A percentile compares a stretch with the other conserved stretches of the same genome.
Conservation (phyloP, 2,329 filamentous ascomycete species). For the Penicillium olsonii region DNA sequence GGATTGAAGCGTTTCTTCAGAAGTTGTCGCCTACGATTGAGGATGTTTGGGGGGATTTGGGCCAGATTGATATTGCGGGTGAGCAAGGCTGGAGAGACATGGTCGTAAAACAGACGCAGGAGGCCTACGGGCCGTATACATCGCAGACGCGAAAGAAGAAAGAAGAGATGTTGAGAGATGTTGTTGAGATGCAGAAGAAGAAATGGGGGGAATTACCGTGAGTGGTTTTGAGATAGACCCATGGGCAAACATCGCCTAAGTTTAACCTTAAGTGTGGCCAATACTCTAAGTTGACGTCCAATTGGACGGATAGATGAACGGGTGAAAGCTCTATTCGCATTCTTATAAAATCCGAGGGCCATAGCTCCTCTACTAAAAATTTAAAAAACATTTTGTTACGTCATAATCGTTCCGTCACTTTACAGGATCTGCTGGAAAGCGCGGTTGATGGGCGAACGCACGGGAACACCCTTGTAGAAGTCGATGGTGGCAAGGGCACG, state of each 20-base stretch:
- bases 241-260: not conserved
- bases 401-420: slow-evolving; percentile 15
- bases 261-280: not conserved
- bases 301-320: not conserved
- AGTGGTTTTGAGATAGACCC: not conserved
- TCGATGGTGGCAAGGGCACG: slow-evolving; percentile 87
- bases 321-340: slow-evolving; percentile 26
- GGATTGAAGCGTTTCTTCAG: slow-evolving; percentile 55
- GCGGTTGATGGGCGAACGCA: slow-evolving; percentile 93
- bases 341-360: slow-evolving; percentile 26
- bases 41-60: slow-evolving; percentile 55
- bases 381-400: slow-evolving; percentile 24
- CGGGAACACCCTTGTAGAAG: slow-evolving; percentile 95
- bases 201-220: slow-evolving; percentile 3
- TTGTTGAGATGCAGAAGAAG: slow-evolving; percentile 26
- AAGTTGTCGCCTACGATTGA: slow-evolving; percentile 60
- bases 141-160: slow-evolving; percentile 25
- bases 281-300: not conserved
- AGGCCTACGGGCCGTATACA: slow-evolving; percentile 46
- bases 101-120: slow-evolving; percentile 48
- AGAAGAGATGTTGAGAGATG: slow-evolving; percentile 27
- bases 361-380: slow-evolving; percentile 29
- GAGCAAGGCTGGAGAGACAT: slow-evolving; percentile 50
- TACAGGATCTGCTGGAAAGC: slow-evolving; percentile 98
- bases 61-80: slow-evolving; percentile 36